A percentile compares a stretch with the other conserved stretches of the same genome.
phyloP scores from a whole-genome alignment of 495 filamentous ascomycete species.

The Penicillium coprophilum region DNA sequence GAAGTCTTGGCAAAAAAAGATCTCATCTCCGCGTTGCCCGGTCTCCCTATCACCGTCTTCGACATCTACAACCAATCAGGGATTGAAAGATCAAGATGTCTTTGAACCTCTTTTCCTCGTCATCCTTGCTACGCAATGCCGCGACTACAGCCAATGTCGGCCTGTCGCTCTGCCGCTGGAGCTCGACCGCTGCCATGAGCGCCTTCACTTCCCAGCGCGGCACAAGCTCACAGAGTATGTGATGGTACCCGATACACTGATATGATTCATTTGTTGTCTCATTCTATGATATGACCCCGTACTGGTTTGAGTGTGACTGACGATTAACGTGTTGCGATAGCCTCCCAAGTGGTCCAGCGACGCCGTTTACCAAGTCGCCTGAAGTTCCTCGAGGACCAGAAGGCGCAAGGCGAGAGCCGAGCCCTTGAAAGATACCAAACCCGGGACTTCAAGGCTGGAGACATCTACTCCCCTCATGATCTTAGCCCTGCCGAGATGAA shows the following conservation, averaged over 20 bases:
- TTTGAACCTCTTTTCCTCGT: conserved; percentile 32
- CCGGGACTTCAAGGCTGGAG: conserved; percentile 68
- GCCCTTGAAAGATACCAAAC: conserved; percentile 39
- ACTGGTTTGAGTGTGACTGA: neutral
- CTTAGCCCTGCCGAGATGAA: conserved; percentile 69
- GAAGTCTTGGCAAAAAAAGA: conserved; percentile 40
- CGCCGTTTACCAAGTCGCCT: conserved; percentile 35
- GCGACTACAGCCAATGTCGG: conserved; percentile 17
- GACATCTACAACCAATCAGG: neutral
- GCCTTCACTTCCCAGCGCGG: conserved; percentile 30
- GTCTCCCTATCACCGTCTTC: conserved; percentile 5
- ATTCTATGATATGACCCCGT: neutral
- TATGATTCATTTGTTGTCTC: neutral
- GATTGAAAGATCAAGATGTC: conserved; percentile 28
- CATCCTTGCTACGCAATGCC: conserved; percentile 33
- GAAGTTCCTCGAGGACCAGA: conserved; percentile 43
- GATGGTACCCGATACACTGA: neutral
- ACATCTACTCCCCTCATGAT: conserved; percentile 90
- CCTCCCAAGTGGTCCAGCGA: conserved; percentile 20
- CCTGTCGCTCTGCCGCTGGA: conserved; percentile 39
- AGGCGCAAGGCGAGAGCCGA: conserved; percentile 38
- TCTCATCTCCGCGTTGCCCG: conserved; percentile 16
- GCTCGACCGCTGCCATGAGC: conserved; percentile 39
- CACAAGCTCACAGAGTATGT: conserved; percentile 27
- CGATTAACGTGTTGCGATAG: conserved; percentile 16